A percentile compares a stretch with the other conserved stretches of the same genome.
Evolutionary conservation across 257 asterid species (phyloP).

Genomic region (Nyctanthes arbortristis): DNA sequence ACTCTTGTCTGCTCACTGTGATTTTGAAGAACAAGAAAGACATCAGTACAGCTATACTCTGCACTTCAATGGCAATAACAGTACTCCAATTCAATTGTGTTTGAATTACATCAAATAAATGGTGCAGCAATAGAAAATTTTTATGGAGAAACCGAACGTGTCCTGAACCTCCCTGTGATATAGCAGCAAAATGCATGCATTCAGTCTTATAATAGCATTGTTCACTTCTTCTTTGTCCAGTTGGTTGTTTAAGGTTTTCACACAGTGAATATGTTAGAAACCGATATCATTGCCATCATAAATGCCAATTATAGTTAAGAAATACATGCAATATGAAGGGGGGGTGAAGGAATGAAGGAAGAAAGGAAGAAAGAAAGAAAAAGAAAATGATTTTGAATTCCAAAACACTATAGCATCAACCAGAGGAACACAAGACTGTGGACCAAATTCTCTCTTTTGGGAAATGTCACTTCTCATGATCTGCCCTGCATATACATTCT

Average conservation of each 20-base stretch:
- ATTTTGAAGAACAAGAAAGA: constrained; percentile 19
- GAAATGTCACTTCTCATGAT: not conserved
- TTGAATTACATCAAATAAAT: not conserved
- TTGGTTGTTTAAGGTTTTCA: constrained; percentile 7
- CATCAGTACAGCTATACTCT: constrained; percentile 13
- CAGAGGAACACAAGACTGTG: not conserved
- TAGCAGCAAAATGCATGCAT: not conserved
- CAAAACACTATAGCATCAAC: not conserved
- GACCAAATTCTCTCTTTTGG: not conserved
- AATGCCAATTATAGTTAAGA: not conserved
- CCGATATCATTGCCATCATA: not conserved
- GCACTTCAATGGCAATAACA: not conserved
- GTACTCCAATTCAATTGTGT: not conserved
- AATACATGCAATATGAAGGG: not conserved
- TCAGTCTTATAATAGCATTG: not conserved
- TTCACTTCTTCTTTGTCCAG: not conserved
- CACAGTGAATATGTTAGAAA: not conserved
- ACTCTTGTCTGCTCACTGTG: constrained; percentile 71
- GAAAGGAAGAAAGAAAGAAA: no score
- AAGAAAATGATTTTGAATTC: not conserved
- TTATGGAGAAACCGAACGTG: not conserved
- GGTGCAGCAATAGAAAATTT: not conserved
- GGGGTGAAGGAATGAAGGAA: no score
- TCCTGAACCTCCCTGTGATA: not conserved
- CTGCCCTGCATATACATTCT: not conserved